Evolutionary conservation across 495 filamentous ascomycete genomes (phyloP).

Genomic region (Podospora appendiculata): DNA sequence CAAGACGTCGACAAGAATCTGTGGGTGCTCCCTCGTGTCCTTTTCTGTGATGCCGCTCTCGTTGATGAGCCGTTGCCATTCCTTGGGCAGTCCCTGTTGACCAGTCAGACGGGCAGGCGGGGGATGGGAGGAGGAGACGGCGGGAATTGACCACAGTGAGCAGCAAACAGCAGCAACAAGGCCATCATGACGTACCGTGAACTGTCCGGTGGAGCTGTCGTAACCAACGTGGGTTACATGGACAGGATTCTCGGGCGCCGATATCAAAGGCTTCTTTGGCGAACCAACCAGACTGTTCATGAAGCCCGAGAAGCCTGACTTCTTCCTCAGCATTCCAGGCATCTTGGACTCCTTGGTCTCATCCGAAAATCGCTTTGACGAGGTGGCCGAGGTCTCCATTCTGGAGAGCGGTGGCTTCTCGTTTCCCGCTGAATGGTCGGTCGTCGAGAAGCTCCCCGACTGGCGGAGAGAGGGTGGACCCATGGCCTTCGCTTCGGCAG

Average conservation of each 20-base stretch:
- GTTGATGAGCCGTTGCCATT: slow-evolving; percentile 93
- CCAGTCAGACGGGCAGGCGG: slow-evolving; percentile 13
- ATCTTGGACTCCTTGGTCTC: slow-evolving; percentile 58
- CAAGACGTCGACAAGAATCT: slow-evolving; percentile 90
- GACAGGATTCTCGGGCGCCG: slow-evolving; percentile 91
- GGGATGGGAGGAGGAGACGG: no score
- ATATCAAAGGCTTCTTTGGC: slow-evolving; percentile 85
- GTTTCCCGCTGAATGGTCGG: slow-evolving; percentile 37
- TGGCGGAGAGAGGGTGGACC: slow-evolving; percentile 55
- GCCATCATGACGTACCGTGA: slow-evolving; percentile 64
- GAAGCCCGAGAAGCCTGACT: slow-evolving; percentile 89
- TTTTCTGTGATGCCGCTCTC: slow-evolving; percentile 95
- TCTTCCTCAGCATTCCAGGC: slow-evolving; percentile 63
- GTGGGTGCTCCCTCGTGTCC: slow-evolving; percentile 90
- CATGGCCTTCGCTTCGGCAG: slow-evolving; percentile 48
- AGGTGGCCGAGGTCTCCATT: slow-evolving; percentile 51
- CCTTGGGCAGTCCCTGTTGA: slow-evolving; percentile 79
- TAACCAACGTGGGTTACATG: slow-evolving; percentile 98
- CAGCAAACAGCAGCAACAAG: not conserved
- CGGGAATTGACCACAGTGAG: not conserved
- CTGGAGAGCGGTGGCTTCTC: slow-evolving; percentile 40
- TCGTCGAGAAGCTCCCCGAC: slow-evolving; percentile 68
- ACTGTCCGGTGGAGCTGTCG: slow-evolving; percentile 93
- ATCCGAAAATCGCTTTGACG: slow-evolving; percentile 78
- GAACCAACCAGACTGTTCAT: slow-evolving; percentile 89